Evolutionary conservation across 192 early-diverging fungal genomes (phyloP), one percentile per base, ranked within the genome.

Genomic region (Podila epicladia): DNA sequence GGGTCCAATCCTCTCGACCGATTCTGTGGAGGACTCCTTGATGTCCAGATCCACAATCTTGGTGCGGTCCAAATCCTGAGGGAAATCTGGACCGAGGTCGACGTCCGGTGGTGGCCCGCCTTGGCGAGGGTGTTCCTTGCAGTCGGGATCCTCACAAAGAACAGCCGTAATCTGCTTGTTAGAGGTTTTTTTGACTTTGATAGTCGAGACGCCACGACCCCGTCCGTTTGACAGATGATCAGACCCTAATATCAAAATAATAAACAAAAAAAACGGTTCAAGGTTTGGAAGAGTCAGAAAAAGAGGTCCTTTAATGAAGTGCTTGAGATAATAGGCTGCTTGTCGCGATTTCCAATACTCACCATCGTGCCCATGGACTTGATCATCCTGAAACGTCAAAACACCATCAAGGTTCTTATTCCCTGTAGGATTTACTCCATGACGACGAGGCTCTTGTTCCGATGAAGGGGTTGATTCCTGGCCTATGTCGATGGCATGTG

Each of bases 21-120:
- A 24, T 32, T 55, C 26, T 0, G 61, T 73, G 20, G 66, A 69
- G 7, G 48, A 67, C 57, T 80, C 77, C 24, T 80, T 72, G 67
- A 80, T 80, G 35, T 80, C 77, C 32, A 80, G 50, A 19, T 80
- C 49, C 1, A 80, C 62, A 65, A 80, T 65, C 33, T 80, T 68
- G 7, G 49, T 66, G 1, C 49, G n/a, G 5, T 31, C 22, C 13
- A 70, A 70, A 37, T 50, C 48, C 29, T 32, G 13, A 5, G 70
- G 70, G 9, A 73, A 19, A 37, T 55, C 61, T 0, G 71, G 53
- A n/a, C 68, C 71, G 8, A 80, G 22, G 28, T 80, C 77, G 2
- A 71, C 65, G 0, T 71, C 77, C 32, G 53, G 53, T 55, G 53
- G 53, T 31, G 77, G 77, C 0, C 67, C 66, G 17, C 72, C 71